Conservation (phyloP, 257 asterid genomes). For the Datura wrightii region DNA sequence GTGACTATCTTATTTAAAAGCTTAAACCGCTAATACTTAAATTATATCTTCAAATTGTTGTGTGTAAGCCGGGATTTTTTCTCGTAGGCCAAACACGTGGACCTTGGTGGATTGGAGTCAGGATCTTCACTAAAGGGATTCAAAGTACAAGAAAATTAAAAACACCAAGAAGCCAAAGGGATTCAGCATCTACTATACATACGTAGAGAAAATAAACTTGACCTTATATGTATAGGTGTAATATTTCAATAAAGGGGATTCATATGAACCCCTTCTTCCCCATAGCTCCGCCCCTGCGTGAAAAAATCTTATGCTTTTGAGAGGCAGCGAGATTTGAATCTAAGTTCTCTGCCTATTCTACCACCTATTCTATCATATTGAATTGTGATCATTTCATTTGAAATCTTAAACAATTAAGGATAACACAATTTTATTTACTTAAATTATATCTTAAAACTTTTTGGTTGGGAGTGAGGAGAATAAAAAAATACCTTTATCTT, state of each 20-base stretch:
- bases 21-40: background rate
- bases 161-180: background rate
- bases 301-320: background rate
- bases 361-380: too few species aligned
- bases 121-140: background rate
- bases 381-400: too few species aligned
- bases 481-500: conserved; percentile 34
- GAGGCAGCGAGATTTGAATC: too few species aligned
- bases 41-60: background rate
- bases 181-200: background rate
- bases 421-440: background rate
- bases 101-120: background rate
- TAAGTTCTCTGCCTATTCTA: too few species aligned
- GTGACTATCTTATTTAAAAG: background rate
- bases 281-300: background rate
- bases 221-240: background rate
- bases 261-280: background rate
- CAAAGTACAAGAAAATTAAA: background rate
- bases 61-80: background rate
- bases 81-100: background rate
- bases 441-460: too few species aligned
- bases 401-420: too few species aligned
- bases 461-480: background rate
- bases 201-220: background rate
- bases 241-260: background rate